Evolutionary conservation across 345 rosid genomes (phyloP).

Genomic region (Dipteronia dyeriana): DNA sequence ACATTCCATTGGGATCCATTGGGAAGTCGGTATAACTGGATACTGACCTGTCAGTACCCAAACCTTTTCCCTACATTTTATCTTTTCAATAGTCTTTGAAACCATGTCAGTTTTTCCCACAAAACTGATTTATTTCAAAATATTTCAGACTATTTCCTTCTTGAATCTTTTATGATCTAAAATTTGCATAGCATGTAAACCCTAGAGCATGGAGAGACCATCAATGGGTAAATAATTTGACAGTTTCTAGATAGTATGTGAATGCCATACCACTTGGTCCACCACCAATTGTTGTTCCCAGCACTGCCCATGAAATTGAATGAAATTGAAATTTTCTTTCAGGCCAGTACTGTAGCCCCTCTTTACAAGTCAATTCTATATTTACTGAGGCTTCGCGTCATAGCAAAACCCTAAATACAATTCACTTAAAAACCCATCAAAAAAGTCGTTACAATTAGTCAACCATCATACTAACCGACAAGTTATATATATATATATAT

Average conservation of each 20-base stretch:
- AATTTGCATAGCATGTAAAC: neutral
- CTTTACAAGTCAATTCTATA: too few species aligned
- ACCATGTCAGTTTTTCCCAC: neutral
- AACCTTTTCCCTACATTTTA: too few species aligned
- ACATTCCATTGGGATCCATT: too few species aligned
- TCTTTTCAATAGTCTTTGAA: neutral
- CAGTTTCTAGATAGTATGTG: neutral
- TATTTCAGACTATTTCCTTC: neutral
- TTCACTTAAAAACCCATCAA: neutral
- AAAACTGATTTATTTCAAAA: neutral
- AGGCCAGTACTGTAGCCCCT: neutral
- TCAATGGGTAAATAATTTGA: neutral
- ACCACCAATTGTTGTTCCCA: neutral
- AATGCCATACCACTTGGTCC: neutral
- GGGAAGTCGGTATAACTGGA: too few species aligned
- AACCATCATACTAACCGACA: neutral
- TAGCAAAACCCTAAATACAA: too few species aligned
- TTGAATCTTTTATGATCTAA: neutral
- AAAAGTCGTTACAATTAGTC: neutral
- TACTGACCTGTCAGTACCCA: too few species aligned
- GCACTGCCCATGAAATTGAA: neutral
- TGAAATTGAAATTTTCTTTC: neutral
- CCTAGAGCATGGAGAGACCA: neutral
- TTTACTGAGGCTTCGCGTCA: too few species aligned
- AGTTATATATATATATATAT: too few species aligned